phyloP scores from a whole-genome alignment of 2,329 filamentous ascomycete genomes.

The Macroventuria anomochaeta region DNA sequence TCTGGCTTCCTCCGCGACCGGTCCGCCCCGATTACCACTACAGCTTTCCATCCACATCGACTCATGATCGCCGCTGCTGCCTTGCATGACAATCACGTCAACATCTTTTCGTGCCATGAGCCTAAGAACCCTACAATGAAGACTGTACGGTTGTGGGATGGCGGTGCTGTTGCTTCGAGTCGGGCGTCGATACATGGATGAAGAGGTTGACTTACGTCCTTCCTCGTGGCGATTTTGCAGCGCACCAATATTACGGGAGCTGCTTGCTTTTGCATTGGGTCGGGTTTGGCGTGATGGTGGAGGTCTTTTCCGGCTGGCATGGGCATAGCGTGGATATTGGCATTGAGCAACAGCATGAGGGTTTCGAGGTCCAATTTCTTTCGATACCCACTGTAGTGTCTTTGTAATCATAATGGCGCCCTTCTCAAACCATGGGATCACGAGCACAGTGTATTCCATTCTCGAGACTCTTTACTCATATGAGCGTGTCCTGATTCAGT shows the following conservation, averaged over 20 bases:
- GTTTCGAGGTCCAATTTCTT: conserved; percentile 3
- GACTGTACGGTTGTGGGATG: conserved; percentile 46
- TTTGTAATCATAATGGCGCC: conserved; percentile 11
- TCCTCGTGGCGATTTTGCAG: neutral
- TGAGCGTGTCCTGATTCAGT: conserved; percentile 8
- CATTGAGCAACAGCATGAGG: conserved; percentile 12
- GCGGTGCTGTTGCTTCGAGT: conserved; percentile 26
- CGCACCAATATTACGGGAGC: neutral
- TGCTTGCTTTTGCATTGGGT: conserved; percentile 9
- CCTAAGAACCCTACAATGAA: conserved; percentile 31
- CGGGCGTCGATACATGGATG: conserved; percentile 23
- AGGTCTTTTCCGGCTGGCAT: conserved; percentile 4
- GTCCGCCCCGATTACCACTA: conserved; percentile 81
- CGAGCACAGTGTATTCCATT: too few species aligned
- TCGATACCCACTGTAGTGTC: conserved; percentile 19
- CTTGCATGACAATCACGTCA: conserved; percentile 86
- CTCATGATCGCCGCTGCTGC: conserved; percentile 90
- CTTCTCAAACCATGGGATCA: neutral
- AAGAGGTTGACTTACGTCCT: conserved; percentile 1
- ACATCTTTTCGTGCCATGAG: conserved; percentile 69
- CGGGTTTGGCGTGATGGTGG: conserved; percentile 6
- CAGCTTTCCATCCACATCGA: conserved; percentile 93
- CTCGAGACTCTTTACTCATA: too few species aligned
- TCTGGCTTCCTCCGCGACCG: conserved; percentile 85
- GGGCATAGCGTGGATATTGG: conserved; percentile 15